Base-by-base conservation (phyloP, 352 stramenopile species). In the Globisporangium canariense region DNA sequence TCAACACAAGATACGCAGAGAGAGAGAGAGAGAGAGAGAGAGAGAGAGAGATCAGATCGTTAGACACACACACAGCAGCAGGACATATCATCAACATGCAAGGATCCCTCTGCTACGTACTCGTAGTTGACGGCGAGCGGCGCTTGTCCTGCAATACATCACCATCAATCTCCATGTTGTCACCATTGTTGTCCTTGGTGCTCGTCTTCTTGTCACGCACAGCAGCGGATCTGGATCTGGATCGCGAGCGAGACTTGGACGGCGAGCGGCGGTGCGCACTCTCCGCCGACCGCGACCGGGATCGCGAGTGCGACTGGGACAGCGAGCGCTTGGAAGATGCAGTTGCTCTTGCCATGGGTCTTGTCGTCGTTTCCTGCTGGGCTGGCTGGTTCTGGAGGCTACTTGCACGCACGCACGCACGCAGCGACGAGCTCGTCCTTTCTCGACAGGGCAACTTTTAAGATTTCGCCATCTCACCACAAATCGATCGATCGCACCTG, bases 241-340 rank as follows among this genome's bases (percentile, higher is more conserved):
- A 66, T 52, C 52, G 51, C 41, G 60, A 66, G 8, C 22, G 34
- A 8, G 57, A 62, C 25, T 50, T 34, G 38, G 56, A 62, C 16
- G n/a, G 20, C 38, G 28, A 43, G 18, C 22, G 16, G 18, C 22
- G 16, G 28, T 46, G 45, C 25, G 57, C n/a, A 11, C 34, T 57
- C 16, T 57, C 18, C 28, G 13, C 28, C 3, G 51, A 41, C 20
- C 22, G 25, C 47, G 47, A 53, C 20, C 9, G 1, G 47, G 40
- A 43, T 43, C 16, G 20, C 38, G 60, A 66, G 51, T 13, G 18
- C 13, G 60, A 60, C 20, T 34, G 51, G 5, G 60, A 54, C n/a
- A 16, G 36, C 2, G 60, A 52, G 22, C 60, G 60, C 1, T 11
- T 38, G 8, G 49, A n/a, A 18, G 60, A 58, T 11, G 51, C 14